Conservation (phyloP, 1,284 basidiomycete genomes). For the Leccinum proliferum region DNA sequence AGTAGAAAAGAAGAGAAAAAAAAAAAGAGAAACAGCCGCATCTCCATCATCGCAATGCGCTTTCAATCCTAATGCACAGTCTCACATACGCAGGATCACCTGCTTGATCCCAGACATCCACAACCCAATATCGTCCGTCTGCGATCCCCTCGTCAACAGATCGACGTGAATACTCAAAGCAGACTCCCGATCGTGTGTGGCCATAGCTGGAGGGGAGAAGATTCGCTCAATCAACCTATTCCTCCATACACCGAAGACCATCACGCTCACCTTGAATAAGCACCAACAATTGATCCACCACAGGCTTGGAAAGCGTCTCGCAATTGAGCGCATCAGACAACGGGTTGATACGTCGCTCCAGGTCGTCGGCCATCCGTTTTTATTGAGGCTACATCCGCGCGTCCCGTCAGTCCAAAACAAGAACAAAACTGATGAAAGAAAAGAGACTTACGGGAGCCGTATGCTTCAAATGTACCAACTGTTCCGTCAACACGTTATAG, state of each 20-base stretch:
- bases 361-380: conserved; percentile 83
- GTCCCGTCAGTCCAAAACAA: neutral
- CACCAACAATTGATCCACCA: conserved; percentile 64
- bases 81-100: conserved; percentile 59
- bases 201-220: conserved; percentile 54
- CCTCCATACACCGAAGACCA: neutral
- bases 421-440: conserved; percentile 3
- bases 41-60: too few species aligned
- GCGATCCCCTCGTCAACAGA: conserved; percentile 67
- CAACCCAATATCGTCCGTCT: conserved; percentile 76
- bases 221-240: conserved; percentile 44
- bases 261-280: conserved; percentile 55
- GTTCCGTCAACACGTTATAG: conserved; percentile 59
- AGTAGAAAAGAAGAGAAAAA: neutral
- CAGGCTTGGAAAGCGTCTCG: conserved; percentile 72
- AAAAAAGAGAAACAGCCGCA: too few species aligned
- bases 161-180: conserved; percentile 79
- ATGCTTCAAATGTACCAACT: conserved; percentile 64
- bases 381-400: conserved; percentile 55
- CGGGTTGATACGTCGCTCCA: conserved; percentile 82
- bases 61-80: neutral
- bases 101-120: conserved; percentile 90
- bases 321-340: conserved; percentile 92
- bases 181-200: conserved; percentile 60
- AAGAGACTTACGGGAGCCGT: conserved; percentile 56